A percentile compares a stretch with the other conserved stretches of the same genome.
Conservation (phyloP, 768 basidiomycete species). For the Suillus sp. region DNA sequence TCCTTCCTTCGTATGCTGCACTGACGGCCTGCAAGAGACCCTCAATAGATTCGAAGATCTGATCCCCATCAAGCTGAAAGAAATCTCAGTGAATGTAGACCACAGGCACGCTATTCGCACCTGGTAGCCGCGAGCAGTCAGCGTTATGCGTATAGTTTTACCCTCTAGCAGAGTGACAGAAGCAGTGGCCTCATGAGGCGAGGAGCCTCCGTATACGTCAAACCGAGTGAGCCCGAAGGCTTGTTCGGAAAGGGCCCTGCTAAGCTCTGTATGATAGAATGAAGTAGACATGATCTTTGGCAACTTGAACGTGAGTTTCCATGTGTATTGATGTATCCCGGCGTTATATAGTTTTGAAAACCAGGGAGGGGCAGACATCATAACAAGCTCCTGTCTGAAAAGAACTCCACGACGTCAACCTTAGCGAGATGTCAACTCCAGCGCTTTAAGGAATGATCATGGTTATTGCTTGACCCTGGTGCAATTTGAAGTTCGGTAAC, state of each 20-base stretch:
- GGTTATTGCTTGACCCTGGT: constrained; percentile 33
- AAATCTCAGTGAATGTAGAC: constrained; percentile 16
- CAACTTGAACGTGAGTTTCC: constrained; percentile 18
- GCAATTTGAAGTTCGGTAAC: constrained; percentile 25
- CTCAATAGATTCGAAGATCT: constrained; percentile 60
- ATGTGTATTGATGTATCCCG: constrained; percentile 17
- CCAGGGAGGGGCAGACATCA: constrained; percentile 31
- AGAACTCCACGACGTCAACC: constrained; percentile 18
- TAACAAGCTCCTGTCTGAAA: constrained; percentile 17
- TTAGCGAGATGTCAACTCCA: constrained; percentile 18
- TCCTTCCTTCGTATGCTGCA: constrained; percentile 50
- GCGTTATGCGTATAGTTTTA: constrained; percentile 42
- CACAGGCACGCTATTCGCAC: constrained; percentile 35
- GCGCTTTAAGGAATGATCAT: constrained; percentile 25
- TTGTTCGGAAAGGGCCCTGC: constrained; percentile 57
- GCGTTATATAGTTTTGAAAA: constrained; percentile 32
- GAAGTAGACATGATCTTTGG: constrained; percentile 24
- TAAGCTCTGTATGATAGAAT: constrained; percentile 51
- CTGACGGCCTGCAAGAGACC: constrained; percentile 57
- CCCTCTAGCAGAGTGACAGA: constrained; percentile 61
- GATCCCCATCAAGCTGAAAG: constrained; percentile 28
- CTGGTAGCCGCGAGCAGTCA: constrained; percentile 58
- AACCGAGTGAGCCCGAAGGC: constrained; percentile 55
- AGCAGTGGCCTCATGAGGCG: constrained; percentile 52
- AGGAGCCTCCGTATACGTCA: constrained; percentile 38